Conservation (phyloP, 2,329 filamentous ascomycete genomes). For the Daldinia sp. region DNA sequence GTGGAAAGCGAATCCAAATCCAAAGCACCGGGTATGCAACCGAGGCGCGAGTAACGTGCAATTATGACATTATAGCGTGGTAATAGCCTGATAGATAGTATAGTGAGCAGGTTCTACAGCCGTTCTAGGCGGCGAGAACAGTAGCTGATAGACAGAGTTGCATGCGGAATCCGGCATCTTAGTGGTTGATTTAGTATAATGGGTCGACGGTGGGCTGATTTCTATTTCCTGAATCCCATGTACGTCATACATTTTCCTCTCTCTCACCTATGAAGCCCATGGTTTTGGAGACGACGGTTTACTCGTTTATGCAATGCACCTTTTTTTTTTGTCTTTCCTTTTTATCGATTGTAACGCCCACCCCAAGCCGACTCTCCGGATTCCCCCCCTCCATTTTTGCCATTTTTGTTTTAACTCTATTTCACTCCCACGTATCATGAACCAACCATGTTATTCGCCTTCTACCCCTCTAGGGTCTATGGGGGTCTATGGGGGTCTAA, state of each 20-base stretch:
- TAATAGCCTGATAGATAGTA: constrained; percentile 38
- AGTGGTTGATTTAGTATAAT: constrained; percentile 25
- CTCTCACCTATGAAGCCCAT: not conserved
- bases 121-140: constrained; percentile 16
- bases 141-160: constrained; percentile 14
- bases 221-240: not conserved
- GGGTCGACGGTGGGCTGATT: constrained; percentile 39
- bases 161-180: constrained; percentile 17
- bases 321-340: constrained; percentile 18
- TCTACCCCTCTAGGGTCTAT: not conserved
- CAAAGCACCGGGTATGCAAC: constrained; percentile 29
- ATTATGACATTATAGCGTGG: constrained; percentile 45
- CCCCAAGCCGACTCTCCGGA: constrained; percentile 7
- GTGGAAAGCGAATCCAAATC: constrained; percentile 32
- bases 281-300: constrained; percentile 6
- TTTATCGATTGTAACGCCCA: constrained; percentile 28
- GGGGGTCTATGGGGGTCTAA: not conserved
- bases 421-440: not conserved
- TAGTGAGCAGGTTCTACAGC: constrained; percentile 21
- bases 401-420: constrained; percentile 1
- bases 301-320: constrained; percentile 22
- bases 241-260: constrained; percentile 35
- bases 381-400: not conserved
- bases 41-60: constrained; percentile 37
- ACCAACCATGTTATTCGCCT: not conserved